Evolutionary conservation across 371 early-diverging fungal genomes (phyloP).

Genomic region (Circinella umbellata): DNA sequence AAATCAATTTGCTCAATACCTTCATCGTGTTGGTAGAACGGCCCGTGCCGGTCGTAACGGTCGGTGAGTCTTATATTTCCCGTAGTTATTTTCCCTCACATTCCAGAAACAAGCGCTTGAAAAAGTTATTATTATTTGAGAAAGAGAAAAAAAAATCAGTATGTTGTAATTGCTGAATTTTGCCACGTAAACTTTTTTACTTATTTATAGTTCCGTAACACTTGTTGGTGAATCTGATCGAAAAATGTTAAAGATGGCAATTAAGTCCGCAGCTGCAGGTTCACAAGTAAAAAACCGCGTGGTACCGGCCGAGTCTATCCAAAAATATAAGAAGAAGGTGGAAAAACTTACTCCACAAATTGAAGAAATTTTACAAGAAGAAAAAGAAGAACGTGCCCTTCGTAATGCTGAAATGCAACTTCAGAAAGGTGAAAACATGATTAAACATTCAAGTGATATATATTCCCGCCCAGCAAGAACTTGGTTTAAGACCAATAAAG

Average conservation of each 20-base stretch:
- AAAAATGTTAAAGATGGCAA: constrained; percentile 90
- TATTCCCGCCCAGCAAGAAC: constrained; percentile 87
- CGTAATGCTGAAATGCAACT: constrained; percentile 90
- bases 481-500: constrained; percentile 88
- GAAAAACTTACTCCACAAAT: constrained; percentile 70
- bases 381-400: constrained; percentile 78
- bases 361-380: constrained; percentile 81
- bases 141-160: background rate
- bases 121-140: background rate
- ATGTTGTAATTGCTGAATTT: background rate
- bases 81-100: background rate
- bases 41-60: constrained; percentile 95
- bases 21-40: constrained; percentile 99
- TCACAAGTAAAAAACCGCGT: constrained; percentile 86
- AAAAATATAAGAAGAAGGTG: constrained; percentile 74
- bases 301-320: constrained; percentile 76
- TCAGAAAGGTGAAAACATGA: constrained; percentile 82
- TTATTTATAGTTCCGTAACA: constrained; percentile 69
- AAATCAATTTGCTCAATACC: constrained; percentile 91
- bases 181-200: background rate
- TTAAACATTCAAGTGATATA: constrained; percentile 88
- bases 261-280: constrained; percentile 78
- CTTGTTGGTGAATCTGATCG: constrained; percentile 93
- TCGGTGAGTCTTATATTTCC: constrained; percentile 41
- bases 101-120: no score